Evolutionary conservation across 805 yeast genomes (phyloP), one percentile per base, ranked within the genome.

Genomic region (Candida oleophila): DNA sequence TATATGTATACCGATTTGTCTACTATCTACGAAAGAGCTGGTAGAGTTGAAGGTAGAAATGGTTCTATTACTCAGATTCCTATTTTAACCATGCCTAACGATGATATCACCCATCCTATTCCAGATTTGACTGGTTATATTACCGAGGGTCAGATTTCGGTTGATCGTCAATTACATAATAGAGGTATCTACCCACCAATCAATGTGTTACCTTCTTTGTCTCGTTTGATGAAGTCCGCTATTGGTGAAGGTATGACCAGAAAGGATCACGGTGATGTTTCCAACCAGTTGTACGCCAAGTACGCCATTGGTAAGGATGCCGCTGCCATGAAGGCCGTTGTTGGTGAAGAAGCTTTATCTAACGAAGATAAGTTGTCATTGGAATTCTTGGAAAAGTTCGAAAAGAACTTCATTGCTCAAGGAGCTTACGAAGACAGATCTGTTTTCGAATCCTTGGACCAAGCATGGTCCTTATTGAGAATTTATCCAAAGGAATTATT

Each of bases 191-290:
- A 94, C 69, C 99, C 99, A 57, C 99, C 99, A 60, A 94, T 94
- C 71, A 94, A 94, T 66, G 99, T 94, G 39, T 81, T 94, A 66
- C 99, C 99, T 48, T 91, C 98, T 3, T 80, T 94, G 64, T 89
- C 97, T 48, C 89, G 99, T 77, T 83, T 94, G 70, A 94, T 94
- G 99, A 94, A 94, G 78, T 86, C 96, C 52, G 99, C 99, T 59
- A 94, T 94, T 73, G 99, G 99, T 76, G 99, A 95, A 73, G 98
- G 98, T 65, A 91, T 92, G 96, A 94, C 99, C 49, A 86, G 99
- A 78, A 92, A 92, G 74, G 99, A 94, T 70, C 99, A 94, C 66
- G 96, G 98, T 74, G 99, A 94, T 76, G 99, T 94, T 51, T 92
- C 98, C 25, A 94, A 94, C 78, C 99, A 94, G 79, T 81, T 94